Conservation (phyloP, 2,329 filamentous ascomycete genomes). For the Didymellaceae sp. region DNA sequence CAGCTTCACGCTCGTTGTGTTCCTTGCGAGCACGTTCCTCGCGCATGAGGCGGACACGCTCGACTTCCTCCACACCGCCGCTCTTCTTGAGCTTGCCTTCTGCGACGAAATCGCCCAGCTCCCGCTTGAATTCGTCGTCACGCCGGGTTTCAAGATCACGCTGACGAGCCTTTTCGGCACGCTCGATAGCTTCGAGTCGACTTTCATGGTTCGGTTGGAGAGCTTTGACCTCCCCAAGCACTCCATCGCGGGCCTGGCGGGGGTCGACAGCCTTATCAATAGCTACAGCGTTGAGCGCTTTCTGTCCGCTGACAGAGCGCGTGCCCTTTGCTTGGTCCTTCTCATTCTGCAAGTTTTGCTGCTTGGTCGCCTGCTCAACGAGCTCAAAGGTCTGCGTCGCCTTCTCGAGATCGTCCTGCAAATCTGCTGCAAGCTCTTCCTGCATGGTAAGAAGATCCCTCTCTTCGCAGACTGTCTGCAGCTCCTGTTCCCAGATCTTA, state of each 20-base stretch:
- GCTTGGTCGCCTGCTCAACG: constrained; percentile 97
- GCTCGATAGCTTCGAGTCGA: constrained; percentile 91
- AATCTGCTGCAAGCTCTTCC: constrained; percentile 90
- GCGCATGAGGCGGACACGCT: constrained; percentile 80
- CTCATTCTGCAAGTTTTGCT: constrained; percentile 81
- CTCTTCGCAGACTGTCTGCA: constrained; percentile 95
- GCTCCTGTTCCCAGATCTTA: constrained; percentile 98
- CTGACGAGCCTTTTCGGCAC: constrained; percentile 90
- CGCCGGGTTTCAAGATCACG: constrained; percentile 82
- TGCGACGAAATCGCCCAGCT: constrained; percentile 83
- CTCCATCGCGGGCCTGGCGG: constrained; percentile 82
- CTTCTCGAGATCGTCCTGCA: constrained; percentile 95
- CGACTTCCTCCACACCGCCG: constrained; percentile 91
- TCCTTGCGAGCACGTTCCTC: constrained; percentile 87
- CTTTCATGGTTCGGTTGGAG: constrained; percentile 94
- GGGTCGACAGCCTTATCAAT: constrained; percentile 68
- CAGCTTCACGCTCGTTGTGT: constrained; percentile 64
- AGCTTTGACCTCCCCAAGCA: constrained; percentile 91
- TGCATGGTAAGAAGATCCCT: constrained; percentile 94
- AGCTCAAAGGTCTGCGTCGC: constrained; percentile 91
- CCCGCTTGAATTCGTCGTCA: constrained; percentile 80
- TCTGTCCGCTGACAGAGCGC: constrained; percentile 58
- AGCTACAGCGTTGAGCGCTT: constrained; percentile 42
- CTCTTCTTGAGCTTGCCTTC: constrained; percentile 95
- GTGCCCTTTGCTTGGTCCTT: constrained; percentile 57